phyloP scores from a whole-genome alignment of 768 basidiomycete genomes.

The Lanmaoa rubissima region DNA sequence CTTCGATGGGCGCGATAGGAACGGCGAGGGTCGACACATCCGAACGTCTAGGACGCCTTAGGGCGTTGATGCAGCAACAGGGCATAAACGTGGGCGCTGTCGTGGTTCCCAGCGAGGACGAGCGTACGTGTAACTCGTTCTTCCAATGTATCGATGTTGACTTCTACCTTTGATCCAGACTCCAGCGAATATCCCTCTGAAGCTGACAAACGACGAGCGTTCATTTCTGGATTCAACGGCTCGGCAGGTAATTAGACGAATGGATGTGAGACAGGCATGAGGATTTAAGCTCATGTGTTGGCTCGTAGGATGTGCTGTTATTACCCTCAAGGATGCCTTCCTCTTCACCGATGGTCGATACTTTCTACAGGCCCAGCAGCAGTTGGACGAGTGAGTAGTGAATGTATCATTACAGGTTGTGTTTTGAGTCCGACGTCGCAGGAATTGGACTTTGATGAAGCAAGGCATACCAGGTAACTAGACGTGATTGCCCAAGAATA shows the following conservation, averaged over 20 bases:
- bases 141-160: background rate
- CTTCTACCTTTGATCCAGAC: constrained; percentile 44
- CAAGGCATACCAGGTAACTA: constrained; percentile 73
- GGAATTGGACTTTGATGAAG: constrained; percentile 94
- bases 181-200: constrained; percentile 86
- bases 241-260: constrained; percentile 66
- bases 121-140: constrained; percentile 54
- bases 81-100: constrained; percentile 62
- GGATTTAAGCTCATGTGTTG: constrained; percentile 3
- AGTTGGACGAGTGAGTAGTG: constrained; percentile 70
- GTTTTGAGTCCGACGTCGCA: constrained; percentile 26
- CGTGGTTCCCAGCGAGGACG: constrained; percentile 90
- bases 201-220: constrained; percentile 81
- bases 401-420: background rate
- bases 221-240: constrained; percentile 92
- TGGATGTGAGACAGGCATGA: background rate
- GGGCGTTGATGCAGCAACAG: constrained; percentile 65
- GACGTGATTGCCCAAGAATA: background rate
- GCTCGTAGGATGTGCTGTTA: constrained; percentile 65
- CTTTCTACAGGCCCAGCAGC: constrained; percentile 87
- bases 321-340: constrained; percentile 67
- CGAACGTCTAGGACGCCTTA: constrained; percentile 56
- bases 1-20: constrained; percentile 37
- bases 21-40: constrained; percentile 58
- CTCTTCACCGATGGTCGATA: constrained; percentile 97